Base-by-base conservation (phyloP, 176 grass and related monocot species). In the Musa itinerans region DNA sequence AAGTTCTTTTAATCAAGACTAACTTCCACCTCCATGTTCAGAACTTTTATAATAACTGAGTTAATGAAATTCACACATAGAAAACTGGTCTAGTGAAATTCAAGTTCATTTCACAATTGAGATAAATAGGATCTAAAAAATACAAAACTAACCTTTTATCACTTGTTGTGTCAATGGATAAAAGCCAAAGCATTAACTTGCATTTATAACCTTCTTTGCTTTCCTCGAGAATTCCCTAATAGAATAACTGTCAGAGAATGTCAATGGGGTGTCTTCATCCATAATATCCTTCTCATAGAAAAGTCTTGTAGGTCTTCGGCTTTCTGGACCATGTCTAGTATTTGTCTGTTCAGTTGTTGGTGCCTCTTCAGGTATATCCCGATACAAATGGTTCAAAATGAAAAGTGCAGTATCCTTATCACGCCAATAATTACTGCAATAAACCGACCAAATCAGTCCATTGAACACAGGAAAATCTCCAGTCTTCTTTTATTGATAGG, bases 351-450 rank as follows among this genome's bases (percentile, higher is more conserved):
- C 86, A 68, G 88, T 73, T 56, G 69, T 23, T 25, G 86, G 88
- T 67, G 94, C 55, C 50, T 98, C 94, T 73, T 98, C 94, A 62
- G 90, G 88, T 83, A 98, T 89, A 83, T 89, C 86, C 74, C 90
- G 80, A 79, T 98, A 98, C 58, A 98, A 57, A 75, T 98, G 94
- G 72, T 91, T 98, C 71, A 98, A 61, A 74, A 98, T 98, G 69
- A 98, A 98, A 57, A 98, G 94, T 10, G 90, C 94, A 51, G 94
- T 98, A 56, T 98, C 94, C 81, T 93, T 78, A 72, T 98, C 94
- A 54, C 94, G 90, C 94, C 90, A 98, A 49, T 98, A 98, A 77
- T 98, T 98, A 67, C 94, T 98, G 83, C 71, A 80, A 25, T 19
- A 21, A 34, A 19, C 25, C 15, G 29, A n/a, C 25, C 50, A 8